Base-by-base conservation (phyloP, 2,329 filamentous ascomycete species). In the Colletotrichum nymphaeae region DNA sequence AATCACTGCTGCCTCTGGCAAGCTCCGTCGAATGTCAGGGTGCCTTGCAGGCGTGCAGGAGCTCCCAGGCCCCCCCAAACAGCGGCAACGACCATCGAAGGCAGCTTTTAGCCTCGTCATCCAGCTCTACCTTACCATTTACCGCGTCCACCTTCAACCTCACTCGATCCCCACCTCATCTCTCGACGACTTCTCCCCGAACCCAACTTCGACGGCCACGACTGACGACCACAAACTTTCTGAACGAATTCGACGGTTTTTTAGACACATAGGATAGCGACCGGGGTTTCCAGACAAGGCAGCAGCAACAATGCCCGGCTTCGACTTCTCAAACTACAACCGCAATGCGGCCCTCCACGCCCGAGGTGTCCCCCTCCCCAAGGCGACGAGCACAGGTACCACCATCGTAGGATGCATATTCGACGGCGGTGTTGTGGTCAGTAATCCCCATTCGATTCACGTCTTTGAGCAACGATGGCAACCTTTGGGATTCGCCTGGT, bases 301-400 rank as follows among this genome's bases (percentile, higher is more conserved):
- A 75, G 60, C 63, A 75, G 75, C 78, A 77, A 92, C 81, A 80
- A 99, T 99, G 97, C 93, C 94, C 80, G 95, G 95, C 87, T 98
- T 98, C 90, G 95, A 98, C 88, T 99, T 99, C 90, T 97, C 95
- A 85, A 99, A 99, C 90, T 97, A 98, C 91, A 98, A 98, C 91
- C 95, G 97, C 88, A 99, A 99, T 91, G 92, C 93, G 83, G 96
- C 96, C 76, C 92, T 99, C 78, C 96, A 98, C 84, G 95, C 96
- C 79, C 92, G 93, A 85, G 97, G 97, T 78, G 93, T 98, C 65
- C 97, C 97, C 75, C 89, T 98, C 74, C 97, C 97, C 80, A 98
- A 98, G 88, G 97, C 97, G 75, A 99, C 97, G 74, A 98, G 95
- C 86, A 99, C 97, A 74, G 97, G 97, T 88, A 99, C 97, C 73